Evolutionary conservation across 106 monocot species (phyloP).

Genomic region (Acorus calamus): DNA sequence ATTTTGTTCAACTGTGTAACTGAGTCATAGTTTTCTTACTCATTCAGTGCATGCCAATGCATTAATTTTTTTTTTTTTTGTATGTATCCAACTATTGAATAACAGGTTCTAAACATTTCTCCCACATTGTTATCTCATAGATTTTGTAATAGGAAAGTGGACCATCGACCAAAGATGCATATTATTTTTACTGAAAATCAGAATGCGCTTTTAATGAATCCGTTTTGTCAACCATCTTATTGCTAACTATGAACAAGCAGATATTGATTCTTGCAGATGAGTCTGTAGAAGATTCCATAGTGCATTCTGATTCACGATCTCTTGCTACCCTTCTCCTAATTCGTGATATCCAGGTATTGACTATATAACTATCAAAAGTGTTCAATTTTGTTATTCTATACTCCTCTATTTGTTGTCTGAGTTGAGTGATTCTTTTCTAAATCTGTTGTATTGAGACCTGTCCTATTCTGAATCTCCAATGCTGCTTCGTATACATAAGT

Average conservation of each 20-base stretch:
- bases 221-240: background rate
- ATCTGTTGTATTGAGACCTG: background rate
- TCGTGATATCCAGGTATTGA: conserved; percentile 85
- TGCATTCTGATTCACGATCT: conserved; percentile 90
- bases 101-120: too few relatives aligned
- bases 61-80: too few relatives aligned
- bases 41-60: too few relatives aligned
- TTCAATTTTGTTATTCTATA: too few relatives aligned
- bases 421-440: background rate
- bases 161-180: too few relatives aligned
- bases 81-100: too few relatives aligned
- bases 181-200: too few relatives aligned
- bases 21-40: too few relatives aligned
- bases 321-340: conserved; percentile 93
- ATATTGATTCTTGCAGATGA: conserved; percentile 97
- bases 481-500: background rate
- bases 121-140: too few relatives aligned
- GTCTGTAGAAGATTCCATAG: conserved; percentile 71
- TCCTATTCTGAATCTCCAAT: background rate
- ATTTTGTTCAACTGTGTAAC: too few relatives aligned
- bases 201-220: background rate
- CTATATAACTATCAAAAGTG: background rate
- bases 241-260: conserved; percentile 61
- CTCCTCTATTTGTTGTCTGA: background rate
- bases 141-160: too few relatives aligned